Percentiles rank a stretch among this genome's conserved stretches.
phyloP scores from a whole-genome alignment of 1,139 yeast genomes.

The Diutina rugosa region DNA sequence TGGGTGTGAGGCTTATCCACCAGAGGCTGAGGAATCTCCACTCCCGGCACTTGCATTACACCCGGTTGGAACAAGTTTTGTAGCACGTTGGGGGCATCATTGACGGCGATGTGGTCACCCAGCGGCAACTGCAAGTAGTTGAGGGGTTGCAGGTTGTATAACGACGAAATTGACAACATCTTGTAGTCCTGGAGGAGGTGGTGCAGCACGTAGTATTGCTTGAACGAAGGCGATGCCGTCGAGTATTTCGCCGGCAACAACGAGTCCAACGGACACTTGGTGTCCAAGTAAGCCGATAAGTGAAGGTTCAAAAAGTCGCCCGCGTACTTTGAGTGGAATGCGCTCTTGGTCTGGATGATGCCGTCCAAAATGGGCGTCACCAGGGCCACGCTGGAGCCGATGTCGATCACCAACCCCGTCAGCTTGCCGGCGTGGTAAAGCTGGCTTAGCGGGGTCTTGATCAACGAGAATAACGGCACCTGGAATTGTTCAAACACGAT shows the following conservation, averaged over 20 bases:
- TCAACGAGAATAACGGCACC: constrained; percentile 55
- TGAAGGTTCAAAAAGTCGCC: constrained; percentile 60
- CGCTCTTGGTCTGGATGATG: constrained; percentile 45
- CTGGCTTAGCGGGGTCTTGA: constrained; percentile 60
- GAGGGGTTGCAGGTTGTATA: constrained; percentile 11
- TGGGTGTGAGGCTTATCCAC: constrained; percentile 9
- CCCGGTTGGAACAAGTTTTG: constrained; percentile 48
- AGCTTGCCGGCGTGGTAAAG: constrained; percentile 58
- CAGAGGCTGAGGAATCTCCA: constrained; percentile 22
- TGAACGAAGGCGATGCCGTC: constrained; percentile 27
- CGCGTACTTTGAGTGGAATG: constrained; percentile 48
- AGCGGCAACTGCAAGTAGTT: constrained; percentile 30
- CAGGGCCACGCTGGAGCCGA: constrained; percentile 48
- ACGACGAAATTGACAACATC: constrained; percentile 19
- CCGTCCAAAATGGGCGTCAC: constrained; percentile 70
- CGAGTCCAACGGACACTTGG: constrained; percentile 4
- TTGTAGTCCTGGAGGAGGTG: constrained; percentile 37
- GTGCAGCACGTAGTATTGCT: constrained; percentile 29
- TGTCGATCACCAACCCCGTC: constrained; percentile 55
- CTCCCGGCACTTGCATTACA: constrained; percentile 17
- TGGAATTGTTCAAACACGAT: constrained; percentile 51
- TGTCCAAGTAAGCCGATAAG: constrained; percentile 17
- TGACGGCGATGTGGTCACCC: constrained; percentile 20
- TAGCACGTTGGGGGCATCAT: constrained; percentile 30
- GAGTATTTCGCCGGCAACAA: constrained; percentile 14